Base-by-base conservation (phyloP, 768 basidiomycete species). In the Glaciozyma martinii region DNA sequence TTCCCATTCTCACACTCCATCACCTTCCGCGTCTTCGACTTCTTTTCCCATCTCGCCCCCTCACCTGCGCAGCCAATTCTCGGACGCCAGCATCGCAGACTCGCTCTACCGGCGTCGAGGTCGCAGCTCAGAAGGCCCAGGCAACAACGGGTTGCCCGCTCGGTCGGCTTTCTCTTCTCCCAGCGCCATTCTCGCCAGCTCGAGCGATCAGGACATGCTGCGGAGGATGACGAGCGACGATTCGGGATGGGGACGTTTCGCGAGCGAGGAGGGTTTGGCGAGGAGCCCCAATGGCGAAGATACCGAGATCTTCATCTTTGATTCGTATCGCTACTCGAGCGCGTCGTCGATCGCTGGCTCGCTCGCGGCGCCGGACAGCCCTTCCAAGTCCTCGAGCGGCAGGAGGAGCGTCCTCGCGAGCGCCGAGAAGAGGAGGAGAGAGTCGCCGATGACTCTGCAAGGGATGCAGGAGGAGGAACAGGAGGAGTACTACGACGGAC, bases 221-320 rank as follows among this genome's bases (percentile, higher is more conserved):
- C 33, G 9, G 3, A 40, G 46, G 23, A 40, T 21, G 18, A 23
- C 16, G 4, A n/a, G 32, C 49, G 33, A 37, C 25, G 53, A 44
- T 23, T n/a, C n/a, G 30, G 23, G 16, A 9, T 16, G 29, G 46
- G 10, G 21, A 23, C 18, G 30, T 46, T 21, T 23, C 21, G 30
- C 29, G 44, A 23, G 25, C 37, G 32, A 40, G 37, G 23, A 27
- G 27, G 27, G 42, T 56, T 33, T 10, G 33, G 15, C 55, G 33
- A n/a, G 23, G 33, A 56, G 60, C 10, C 55, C 62, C n/a, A n/a
- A n/a, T 2, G 57, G 52, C 19, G 64, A 65, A 5, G 64, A 68
- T 23, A 40, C 33, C 29, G 50, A 52, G 10, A 65, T 63, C 1
- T 54, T 68, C 21, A 68, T 68, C 44, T 68, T 60, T 37, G 64